Conservation (phyloP, 225 moss, liverwort and hornwort genomes). For the Climacium dendroides region DNA sequence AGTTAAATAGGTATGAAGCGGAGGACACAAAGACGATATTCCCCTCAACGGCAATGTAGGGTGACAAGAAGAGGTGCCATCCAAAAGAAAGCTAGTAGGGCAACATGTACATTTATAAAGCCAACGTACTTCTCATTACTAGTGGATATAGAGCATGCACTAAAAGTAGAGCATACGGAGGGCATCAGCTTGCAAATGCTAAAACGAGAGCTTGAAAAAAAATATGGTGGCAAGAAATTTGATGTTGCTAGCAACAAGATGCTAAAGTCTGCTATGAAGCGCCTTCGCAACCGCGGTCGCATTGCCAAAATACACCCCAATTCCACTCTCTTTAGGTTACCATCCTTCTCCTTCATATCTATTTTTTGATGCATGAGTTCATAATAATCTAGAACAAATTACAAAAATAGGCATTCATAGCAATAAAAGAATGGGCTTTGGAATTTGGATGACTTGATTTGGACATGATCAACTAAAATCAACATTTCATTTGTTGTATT, state of each 20-base stretch:
- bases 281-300: constrained; percentile 3
- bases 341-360: no score
- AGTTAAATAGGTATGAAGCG: neutral
- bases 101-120: accelerated
- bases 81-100: neutral
- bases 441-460: no score
- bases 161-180: neutral
- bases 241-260: neutral
- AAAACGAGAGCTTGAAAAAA: neutral
- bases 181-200: constrained; percentile 7
- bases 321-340: neutral
- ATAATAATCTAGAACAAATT: no score
- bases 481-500: neutral
- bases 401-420: neutral
- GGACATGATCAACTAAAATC: neutral
- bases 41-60: accelerated
- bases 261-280: constrained; percentile 1
- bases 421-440: neutral
- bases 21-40: accelerated
- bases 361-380: accelerated
- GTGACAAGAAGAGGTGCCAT: neutral
- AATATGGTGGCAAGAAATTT: neutral
- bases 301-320: neutral
- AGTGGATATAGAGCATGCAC: neutral
- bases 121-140: constrained; percentile 9